Percentiles rank a stretch among this genome's conserved stretches.
phyloP scores from a whole-genome alignment of 2,329 filamentous ascomycete species.

The Paecilomyces fulvus region DNA sequence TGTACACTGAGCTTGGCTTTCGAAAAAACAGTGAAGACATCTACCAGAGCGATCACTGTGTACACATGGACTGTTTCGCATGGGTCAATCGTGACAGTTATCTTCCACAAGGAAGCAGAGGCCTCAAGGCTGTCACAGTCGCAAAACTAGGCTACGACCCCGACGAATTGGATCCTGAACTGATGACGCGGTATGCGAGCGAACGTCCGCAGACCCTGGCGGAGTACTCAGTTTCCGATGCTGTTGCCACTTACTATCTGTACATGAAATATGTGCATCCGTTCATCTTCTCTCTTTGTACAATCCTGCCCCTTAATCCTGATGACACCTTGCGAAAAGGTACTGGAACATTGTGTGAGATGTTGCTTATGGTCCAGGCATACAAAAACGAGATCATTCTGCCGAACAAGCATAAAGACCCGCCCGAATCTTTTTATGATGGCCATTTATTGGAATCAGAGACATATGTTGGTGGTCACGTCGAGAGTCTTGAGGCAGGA shows the following conservation, averaged over 20 bases:
- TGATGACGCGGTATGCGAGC: conserved; percentile 84
- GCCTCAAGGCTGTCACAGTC: conserved; percentile 93
- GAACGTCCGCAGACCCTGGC: conserved; percentile 90
- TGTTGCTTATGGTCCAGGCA: conserved; percentile 98
- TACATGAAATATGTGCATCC: conserved; percentile 99
- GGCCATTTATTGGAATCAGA: conserved; percentile 93
- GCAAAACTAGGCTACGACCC: conserved; percentile 98
- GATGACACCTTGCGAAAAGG: conserved; percentile 92
- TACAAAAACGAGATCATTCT: conserved; percentile 86
- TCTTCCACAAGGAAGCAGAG: conserved; percentile 90
- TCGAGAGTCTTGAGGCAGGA: conserved; percentile 97
- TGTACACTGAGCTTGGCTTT: conserved; percentile 98
- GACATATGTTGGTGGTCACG: conserved; percentile 96
- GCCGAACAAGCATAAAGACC: conserved; percentile 90
- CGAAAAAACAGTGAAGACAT: conserved; percentile 91
- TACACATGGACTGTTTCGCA: conserved; percentile 97
- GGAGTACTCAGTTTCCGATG: conserved; percentile 98
- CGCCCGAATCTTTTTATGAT: conserved; percentile 91
- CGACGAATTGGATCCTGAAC: conserved; percentile 90
- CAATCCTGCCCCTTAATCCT: conserved; percentile 84
- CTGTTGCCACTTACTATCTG: conserved; percentile 94
- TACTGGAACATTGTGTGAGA: conserved; percentile 97
- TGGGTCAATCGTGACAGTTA: conserved; percentile 99
- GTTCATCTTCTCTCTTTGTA: conserved; percentile 97
- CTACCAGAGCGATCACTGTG: conserved; percentile 91